These are phyloP conservation scores for Fusarium domesticum DNA, from an alignment of 2,329 filamentous ascomycete genomes.

Conservation along the genomic window DNA sequence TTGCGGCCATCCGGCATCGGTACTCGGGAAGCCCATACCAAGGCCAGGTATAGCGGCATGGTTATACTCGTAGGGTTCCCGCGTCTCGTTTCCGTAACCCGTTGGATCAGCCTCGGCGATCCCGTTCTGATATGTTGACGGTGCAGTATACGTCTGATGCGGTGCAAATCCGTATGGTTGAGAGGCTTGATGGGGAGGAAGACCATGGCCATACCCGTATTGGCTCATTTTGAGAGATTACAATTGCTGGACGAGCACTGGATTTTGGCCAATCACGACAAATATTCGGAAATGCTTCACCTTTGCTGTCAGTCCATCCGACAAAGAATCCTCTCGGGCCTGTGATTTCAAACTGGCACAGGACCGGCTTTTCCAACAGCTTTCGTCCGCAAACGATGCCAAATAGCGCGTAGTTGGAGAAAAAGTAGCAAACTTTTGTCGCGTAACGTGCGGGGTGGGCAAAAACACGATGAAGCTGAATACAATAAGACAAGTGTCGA, in stretches of 20 bases:
- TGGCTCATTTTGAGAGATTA: constrained; percentile 29
- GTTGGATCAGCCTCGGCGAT: constrained; percentile 3
- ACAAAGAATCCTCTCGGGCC: no score
- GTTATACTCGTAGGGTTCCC: constrained; percentile 26
- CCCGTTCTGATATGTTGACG: constrained; percentile 10
- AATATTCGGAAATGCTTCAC: background rate
- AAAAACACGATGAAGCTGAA: no score
- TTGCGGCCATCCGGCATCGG: constrained; percentile 15
- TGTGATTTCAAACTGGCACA: background rate
- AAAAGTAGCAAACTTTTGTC: background rate
- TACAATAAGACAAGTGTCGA: no score
- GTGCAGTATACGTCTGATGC: constrained; percentile 10
- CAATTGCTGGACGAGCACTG: background rate
- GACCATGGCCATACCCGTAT: constrained; percentile 28
- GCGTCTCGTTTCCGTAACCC: constrained; percentile 7
- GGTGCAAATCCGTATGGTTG: constrained; percentile 19
- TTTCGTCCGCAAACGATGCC: background rate
- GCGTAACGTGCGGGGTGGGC: background rate
- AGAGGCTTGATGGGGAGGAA: constrained; percentile 23
- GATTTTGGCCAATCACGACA: background rate
- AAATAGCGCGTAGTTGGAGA: background rate
- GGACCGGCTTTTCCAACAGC: background rate
- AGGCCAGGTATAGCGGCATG: constrained; percentile 36
- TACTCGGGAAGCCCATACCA: constrained; percentile 28
- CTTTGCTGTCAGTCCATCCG: no score